Conservation (phyloP, 139 green algal genomes). For the Chara braunii region DNA sequence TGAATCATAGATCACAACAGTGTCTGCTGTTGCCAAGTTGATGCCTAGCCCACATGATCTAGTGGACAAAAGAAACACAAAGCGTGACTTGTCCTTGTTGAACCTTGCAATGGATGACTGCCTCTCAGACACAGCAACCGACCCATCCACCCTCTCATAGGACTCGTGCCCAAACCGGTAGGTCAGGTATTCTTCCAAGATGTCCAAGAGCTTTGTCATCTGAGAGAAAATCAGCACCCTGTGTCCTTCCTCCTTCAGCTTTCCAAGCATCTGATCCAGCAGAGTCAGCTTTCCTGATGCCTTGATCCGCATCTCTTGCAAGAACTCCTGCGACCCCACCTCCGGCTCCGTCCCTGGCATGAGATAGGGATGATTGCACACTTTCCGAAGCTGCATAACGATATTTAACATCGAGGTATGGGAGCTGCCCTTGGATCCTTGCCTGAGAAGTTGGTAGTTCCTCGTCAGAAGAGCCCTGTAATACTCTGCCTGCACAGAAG, state of each 20-base stretch:
- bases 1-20: slow-evolving; percentile 50
- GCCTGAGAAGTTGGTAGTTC: slow-evolving; percentile 71
- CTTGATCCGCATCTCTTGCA: slow-evolving; percentile 30
- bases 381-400: slow-evolving; percentile 91
- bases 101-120: slow-evolving; percentile 43
- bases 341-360: slow-evolving; percentile 38
- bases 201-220: slow-evolving; percentile 49
- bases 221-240: slow-evolving; percentile 55
- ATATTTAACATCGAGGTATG: slow-evolving; percentile 79
- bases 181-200: slow-evolving; percentile 46
- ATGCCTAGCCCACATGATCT: slow-evolving; percentile 49
- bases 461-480: slow-evolving; percentile 88
- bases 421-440: slow-evolving; percentile 10
- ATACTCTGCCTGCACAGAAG: slow-evolving; percentile 67
- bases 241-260: slow-evolving; percentile 43
- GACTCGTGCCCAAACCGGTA: slow-evolving; percentile 8
- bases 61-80: slow-evolving; percentile 49
- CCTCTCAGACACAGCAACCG: slow-evolving; percentile 29
- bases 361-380: slow-evolving; percentile 73
- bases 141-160: slow-evolving; percentile 44
- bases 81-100: slow-evolving; percentile 32
- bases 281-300: slow-evolving; percentile 47
- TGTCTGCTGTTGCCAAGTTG: slow-evolving; percentile 52
- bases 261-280: slow-evolving; percentile 44
- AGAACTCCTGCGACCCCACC: not conserved